Conservation (phyloP, 2,329 filamentous ascomycete genomes). For the Aspergillus vadensis region DNA sequence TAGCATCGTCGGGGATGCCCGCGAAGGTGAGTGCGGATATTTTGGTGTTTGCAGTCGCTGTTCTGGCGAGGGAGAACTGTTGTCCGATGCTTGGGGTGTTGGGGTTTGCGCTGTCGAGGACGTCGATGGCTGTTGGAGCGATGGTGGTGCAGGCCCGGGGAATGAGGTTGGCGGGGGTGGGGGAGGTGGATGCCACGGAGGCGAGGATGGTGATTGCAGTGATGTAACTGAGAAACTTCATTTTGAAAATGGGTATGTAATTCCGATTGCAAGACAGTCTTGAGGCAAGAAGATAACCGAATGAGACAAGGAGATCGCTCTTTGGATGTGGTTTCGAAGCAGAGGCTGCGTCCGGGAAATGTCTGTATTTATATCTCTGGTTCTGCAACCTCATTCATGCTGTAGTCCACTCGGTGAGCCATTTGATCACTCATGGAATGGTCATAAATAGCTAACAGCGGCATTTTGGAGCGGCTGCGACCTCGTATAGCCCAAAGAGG, state of each 20-base stretch:
- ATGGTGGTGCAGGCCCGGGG: slow-evolving; percentile 19
- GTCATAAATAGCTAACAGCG: no score
- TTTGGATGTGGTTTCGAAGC: background rate
- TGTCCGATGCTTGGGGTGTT: slow-evolving; percentile 14
- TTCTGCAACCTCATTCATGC: background rate
- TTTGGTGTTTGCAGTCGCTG: slow-evolving; percentile 5
- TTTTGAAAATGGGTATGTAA: background rate
- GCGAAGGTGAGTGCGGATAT: slow-evolving; percentile 21
- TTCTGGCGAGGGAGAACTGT: slow-evolving; percentile 16
- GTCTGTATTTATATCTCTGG: background rate
- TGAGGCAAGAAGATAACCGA: background rate
- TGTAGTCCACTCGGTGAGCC: background rate
- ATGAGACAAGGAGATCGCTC: no score
- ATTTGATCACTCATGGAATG: background rate
- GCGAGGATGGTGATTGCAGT: slow-evolving; percentile 7
- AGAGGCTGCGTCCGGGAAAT: background rate
- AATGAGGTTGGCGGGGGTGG: slow-evolving; percentile 13
- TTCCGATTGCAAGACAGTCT: background rate
- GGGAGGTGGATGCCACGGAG: slow-evolving; percentile 3
- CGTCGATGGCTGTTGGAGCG: slow-evolving; percentile 17
- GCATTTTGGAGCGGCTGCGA: background rate
- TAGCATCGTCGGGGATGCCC: slow-evolving; percentile 17
- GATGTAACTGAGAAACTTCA: slow-evolving; percentile 12
- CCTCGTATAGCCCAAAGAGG: background rate
- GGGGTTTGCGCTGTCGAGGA: slow-evolving; percentile 13